Conservation (phyloP, 78 protist genomes). For the Polysphondylium violaceum region DNA sequence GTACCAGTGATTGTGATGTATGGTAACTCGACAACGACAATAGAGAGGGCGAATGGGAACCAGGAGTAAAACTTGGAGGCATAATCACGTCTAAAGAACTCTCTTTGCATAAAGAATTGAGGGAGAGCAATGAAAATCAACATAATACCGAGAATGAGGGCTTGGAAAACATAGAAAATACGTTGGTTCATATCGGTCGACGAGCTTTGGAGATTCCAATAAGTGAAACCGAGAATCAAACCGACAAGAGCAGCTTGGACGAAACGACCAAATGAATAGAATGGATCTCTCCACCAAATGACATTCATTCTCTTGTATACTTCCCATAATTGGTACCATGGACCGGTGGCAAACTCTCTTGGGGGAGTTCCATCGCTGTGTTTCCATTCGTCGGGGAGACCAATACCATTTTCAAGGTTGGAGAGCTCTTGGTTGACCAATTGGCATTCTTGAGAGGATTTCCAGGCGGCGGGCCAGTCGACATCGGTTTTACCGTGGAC, state of each 20-base stretch:
- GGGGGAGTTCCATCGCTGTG: slow-evolving; percentile 9
- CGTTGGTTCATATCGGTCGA: slow-evolving; percentile 64
- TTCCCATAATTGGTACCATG: slow-evolving; percentile 24
- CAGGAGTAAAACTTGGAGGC: slow-evolving; percentile 56
- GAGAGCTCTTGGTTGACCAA: not conserved
- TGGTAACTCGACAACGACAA: slow-evolving; percentile 55
- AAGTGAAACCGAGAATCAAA: slow-evolving; percentile 59
- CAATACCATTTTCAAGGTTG: not conserved
- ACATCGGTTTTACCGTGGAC: slow-evolving; percentile 25
- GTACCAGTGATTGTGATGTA: slow-evolving; percentile 32
- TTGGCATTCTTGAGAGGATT: slow-evolving; percentile 21
- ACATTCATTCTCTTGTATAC: slow-evolving; percentile 68
- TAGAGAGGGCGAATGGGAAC: slow-evolving; percentile 31
- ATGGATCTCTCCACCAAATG: slow-evolving; percentile 55
- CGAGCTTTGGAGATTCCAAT: slow-evolving; percentile 2
- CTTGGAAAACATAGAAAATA: slow-evolving; percentile 46
- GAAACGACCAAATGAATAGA: slow-evolving; percentile 9
- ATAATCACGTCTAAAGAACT: slow-evolving; percentile 44
- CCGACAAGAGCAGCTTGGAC: slow-evolving; percentile 20
- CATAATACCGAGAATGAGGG: slow-evolving; percentile 31
- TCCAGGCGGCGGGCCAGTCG: slow-evolving; percentile 68
- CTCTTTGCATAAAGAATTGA: slow-evolving; percentile 40
- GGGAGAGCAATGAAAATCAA: slow-evolving; percentile 36
- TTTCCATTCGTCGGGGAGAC: not conserved
- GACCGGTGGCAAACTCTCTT: slow-evolving; percentile 44